Evolutionary conservation across 352 stramenopile genomes (phyloP).

Genomic region (Pythium pectinolyticum): DNA sequence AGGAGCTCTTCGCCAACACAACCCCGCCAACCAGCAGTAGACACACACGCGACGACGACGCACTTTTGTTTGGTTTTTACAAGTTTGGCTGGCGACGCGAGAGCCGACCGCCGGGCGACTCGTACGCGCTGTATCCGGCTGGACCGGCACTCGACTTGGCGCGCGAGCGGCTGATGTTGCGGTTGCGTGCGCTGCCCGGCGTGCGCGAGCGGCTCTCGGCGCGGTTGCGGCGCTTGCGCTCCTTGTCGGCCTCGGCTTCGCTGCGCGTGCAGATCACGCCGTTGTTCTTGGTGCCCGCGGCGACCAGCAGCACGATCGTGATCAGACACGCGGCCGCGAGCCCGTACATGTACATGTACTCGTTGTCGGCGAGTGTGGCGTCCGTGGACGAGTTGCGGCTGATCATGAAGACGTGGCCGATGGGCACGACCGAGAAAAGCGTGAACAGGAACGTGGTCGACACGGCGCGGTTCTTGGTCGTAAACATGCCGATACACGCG

Average conservation of each 20-base stretch:
- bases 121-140: constrained; percentile 61
- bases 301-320: constrained; percentile 43
- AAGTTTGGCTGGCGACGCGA: constrained; percentile 17
- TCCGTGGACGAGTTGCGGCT: constrained; percentile 17
- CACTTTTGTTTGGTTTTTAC: background rate
- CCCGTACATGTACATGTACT: constrained; percentile 60
- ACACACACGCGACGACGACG: background rate
- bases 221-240: constrained; percentile 37
- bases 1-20: too few relatives aligned
- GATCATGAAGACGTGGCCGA: constrained; percentile 64
- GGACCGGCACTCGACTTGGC: constrained; percentile 55
- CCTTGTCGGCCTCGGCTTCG: constrained; percentile 46
- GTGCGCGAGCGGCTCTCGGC: constrained; percentile 45
- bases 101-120: constrained; percentile 42
- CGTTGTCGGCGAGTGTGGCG: constrained; percentile 35
- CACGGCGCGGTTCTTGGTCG: constrained; percentile 45
- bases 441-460: constrained; percentile 54
- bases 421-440: constrained; percentile 53
- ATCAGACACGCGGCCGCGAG: constrained; percentile 47
- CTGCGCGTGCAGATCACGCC: constrained; percentile 56
- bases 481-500: constrained; percentile 68
- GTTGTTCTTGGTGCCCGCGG: constrained; percentile 60
- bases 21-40: too few relatives aligned
- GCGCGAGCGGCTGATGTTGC: constrained; percentile 57
- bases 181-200: constrained; percentile 45